Percentiles rank a stretch among this genome's conserved stretches.
These are phyloP conservation scores for Eimeria sp. DNA, from an alignment of 169 alveolate species.

Conservation along the genomic window DNA sequence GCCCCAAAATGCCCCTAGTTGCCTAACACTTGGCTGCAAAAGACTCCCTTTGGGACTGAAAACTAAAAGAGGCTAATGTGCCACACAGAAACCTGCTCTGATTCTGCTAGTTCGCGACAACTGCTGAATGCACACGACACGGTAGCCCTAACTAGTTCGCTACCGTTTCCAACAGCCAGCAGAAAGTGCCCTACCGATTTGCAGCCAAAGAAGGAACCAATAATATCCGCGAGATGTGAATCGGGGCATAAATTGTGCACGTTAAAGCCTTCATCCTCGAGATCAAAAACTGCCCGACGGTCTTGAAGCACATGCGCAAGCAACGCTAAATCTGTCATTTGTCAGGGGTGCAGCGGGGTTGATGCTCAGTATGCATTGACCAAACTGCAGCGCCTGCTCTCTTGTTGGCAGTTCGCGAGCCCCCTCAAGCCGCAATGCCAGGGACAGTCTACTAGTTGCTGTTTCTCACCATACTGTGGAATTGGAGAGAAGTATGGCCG, in stretches of 20 bases:
- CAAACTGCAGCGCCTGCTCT: not conserved
- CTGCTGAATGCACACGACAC: not conserved
- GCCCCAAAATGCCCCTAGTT: not conserved
- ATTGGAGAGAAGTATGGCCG: slow-evolving; percentile 66
- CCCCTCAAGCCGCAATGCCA: not conserved
- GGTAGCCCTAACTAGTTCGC: not conserved
- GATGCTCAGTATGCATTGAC: not conserved
- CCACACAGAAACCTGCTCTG: not conserved
- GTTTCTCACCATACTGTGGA: slow-evolving; percentile 37
- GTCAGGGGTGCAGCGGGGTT: not conserved
- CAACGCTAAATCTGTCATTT: not conserved
- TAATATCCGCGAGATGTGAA: not conserved
- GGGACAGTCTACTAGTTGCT: not conserved
- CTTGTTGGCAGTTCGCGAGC: not conserved
- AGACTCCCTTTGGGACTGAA: not conserved
- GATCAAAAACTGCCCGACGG: slow-evolving; percentile 9
- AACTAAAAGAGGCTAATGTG: not conserved
- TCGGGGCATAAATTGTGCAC: slow-evolving; percentile 40
- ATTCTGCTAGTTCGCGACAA: not conserved
- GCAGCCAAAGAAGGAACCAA: slow-evolving; percentile 61
- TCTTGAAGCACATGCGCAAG: slow-evolving; percentile 11
- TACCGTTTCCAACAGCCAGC: not conserved
- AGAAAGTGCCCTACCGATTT: not conserved
- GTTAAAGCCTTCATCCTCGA: not conserved
- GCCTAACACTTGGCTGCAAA: not conserved